Evolutionary conservation across 2,329 filamentous ascomycete species (phyloP).

Genomic region (Aspergillus niger): DNA sequence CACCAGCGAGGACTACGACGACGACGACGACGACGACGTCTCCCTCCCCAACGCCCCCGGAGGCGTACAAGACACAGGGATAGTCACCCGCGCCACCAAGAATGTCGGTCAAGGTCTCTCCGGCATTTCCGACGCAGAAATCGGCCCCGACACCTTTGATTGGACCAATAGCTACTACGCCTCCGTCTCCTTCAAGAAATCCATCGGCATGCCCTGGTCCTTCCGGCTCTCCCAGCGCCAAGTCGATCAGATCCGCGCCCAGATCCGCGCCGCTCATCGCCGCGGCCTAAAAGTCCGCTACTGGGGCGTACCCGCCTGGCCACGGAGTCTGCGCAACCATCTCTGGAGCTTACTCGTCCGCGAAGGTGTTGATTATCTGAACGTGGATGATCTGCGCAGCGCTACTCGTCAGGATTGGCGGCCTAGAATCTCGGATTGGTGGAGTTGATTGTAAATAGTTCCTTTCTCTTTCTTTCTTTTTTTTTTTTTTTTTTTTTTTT

Average conservation of each 20-base stretch:
- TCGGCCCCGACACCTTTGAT: slow-evolving; percentile 48
- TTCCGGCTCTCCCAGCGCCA: slow-evolving; percentile 51
- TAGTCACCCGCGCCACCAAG: slow-evolving; percentile 11
- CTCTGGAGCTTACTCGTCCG: slow-evolving; percentile 57
- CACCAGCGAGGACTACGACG: slow-evolving; percentile 4
- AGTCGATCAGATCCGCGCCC: slow-evolving; percentile 50
- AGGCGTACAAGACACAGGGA: background rate
- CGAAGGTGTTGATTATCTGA: slow-evolving; percentile 59
- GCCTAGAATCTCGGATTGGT: slow-evolving; percentile 36
- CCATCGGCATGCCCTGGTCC: slow-evolving; percentile 54
- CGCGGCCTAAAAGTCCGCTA: slow-evolving; percentile 59
- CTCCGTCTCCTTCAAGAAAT: slow-evolving; percentile 53
- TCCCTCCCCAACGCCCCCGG: background rate
- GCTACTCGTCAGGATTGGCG: slow-evolving; percentile 54
- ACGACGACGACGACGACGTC: slow-evolving; percentile 20
- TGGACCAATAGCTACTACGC: slow-evolving; percentile 60
- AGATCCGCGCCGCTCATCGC: slow-evolving; percentile 55
- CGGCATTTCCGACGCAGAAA: slow-evolving; percentile 38
- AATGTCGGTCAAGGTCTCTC: slow-evolving; percentile 50
- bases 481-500: background rate
- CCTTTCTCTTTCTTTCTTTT: background rate
- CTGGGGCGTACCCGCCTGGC: slow-evolving; percentile 60
- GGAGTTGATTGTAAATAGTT: slow-evolving; percentile 22
- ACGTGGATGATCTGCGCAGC: slow-evolving; percentile 58
- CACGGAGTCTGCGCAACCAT: slow-evolving; percentile 54